Conservation (phyloP, 768 basidiomycete genomes). For the Galerina sulciceps region DNA sequence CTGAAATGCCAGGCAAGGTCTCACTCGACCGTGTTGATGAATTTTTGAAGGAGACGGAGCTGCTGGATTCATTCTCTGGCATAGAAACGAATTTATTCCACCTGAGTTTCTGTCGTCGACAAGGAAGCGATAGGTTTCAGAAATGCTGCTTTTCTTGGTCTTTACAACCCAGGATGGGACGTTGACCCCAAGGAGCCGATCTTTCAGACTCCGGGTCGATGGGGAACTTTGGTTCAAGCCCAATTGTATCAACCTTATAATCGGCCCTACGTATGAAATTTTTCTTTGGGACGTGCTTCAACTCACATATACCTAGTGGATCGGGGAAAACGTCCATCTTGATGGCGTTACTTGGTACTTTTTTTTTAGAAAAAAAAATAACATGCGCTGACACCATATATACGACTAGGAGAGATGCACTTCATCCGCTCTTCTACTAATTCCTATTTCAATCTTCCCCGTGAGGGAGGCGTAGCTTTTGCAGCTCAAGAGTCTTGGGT, state of each 20-base stretch:
- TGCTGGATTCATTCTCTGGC: constrained; percentile 42
- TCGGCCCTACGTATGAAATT: constrained; percentile 51
- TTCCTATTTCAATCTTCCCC: constrained; percentile 69
- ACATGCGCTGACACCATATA: neutral
- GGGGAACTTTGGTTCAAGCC: constrained; percentile 60
- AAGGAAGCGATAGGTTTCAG: constrained; percentile 50
- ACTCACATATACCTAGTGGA: neutral
- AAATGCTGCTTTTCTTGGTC: constrained; percentile 62
- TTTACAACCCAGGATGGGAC: constrained; percentile 29
- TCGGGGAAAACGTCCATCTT: neutral
- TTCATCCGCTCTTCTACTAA: constrained; percentile 50
- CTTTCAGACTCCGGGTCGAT: constrained; percentile 53
- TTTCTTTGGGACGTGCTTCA: neutral
- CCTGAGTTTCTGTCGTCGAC: neutral
- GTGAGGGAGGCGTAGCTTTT: constrained; percentile 34
- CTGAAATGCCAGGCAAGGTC: constrained; percentile 51
- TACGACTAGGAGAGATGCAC: constrained; percentile 59
- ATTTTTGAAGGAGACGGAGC: constrained; percentile 50
- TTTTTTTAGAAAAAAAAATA: neutral
- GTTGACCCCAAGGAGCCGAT: constrained; percentile 45
- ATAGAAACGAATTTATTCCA: constrained; percentile 17
- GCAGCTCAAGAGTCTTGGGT: constrained; percentile 80
- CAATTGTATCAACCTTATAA: constrained; percentile 55
- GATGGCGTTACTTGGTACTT: neutral
- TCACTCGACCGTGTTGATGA: constrained; percentile 59